These are phyloP conservation scores for Avena insularis DNA, from an alignment of 176 grass and related monocot genomes.

Conservation along the genomic window DNA sequence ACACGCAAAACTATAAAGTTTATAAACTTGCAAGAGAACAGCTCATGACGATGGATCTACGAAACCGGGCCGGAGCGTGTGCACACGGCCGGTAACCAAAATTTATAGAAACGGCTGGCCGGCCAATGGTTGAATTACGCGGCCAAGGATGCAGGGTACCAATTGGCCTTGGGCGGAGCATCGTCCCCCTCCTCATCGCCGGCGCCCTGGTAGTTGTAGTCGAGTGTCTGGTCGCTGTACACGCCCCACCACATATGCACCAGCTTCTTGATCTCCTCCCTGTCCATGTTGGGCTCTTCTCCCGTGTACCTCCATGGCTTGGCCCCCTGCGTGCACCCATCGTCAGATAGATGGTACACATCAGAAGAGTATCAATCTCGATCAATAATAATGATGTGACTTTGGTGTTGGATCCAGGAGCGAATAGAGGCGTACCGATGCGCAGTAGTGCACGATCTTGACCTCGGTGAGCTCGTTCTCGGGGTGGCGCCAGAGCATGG, in stretches of 20 bases:
- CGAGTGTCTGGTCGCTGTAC: constrained; percentile 45
- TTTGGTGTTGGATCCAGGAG: neutral
- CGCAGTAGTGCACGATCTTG: constrained; percentile 31
- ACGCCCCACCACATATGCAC: constrained; percentile 59
- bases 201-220: constrained; percentile 42
- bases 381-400: neutral
- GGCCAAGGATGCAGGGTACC: neutral
- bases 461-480: constrained; percentile 57
- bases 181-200: neutral
- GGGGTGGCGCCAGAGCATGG: constrained; percentile 69
- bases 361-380: neutral
- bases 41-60: no score
- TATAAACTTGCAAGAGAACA: no score
- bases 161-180: neutral
- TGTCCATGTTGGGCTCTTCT: constrained; percentile 35
- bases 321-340: constrained; percentile 42
- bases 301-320: constrained; percentile 70
- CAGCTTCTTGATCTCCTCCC: constrained; percentile 54
- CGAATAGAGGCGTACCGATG: constrained; percentile 38
- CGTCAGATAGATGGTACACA: neutral
- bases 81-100: no score
- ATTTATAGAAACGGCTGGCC: no score
- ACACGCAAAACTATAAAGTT: no score
- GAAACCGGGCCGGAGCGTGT: no score
- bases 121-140: neutral